A percentile compares a stretch with the other conserved stretches of the same genome.
phyloP scores from a whole-genome alignment of 306 rosid species.

The Rubus idaeus region DNA sequence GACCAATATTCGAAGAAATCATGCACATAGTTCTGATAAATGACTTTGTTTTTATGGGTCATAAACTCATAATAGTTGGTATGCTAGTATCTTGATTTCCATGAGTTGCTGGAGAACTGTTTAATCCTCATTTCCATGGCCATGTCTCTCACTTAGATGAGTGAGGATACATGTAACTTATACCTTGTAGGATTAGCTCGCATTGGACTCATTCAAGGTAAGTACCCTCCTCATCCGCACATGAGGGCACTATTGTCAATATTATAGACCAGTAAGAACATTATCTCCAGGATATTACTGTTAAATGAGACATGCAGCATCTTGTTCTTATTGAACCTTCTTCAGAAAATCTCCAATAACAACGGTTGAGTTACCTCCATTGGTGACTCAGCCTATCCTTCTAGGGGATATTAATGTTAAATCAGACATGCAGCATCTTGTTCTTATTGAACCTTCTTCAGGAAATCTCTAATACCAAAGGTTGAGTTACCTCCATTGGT shows the following conservation, averaged over 20 bases:
- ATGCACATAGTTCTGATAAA: neutral
- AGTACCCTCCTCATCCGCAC: neutral
- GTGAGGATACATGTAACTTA: neutral
- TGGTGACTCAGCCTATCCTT: neutral
- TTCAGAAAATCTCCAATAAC: neutral
- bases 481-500: neutral
- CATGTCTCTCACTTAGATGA: neutral
- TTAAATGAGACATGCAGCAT: neutral
- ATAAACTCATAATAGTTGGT: neutral
- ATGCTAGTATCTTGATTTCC: neutral
- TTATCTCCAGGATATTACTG: neutral
- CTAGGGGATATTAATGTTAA: neutral
- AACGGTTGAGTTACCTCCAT: neutral
- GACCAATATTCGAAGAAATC: neutral
- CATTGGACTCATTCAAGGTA: neutral
- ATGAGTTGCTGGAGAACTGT: neutral
- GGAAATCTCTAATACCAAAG: neutral
- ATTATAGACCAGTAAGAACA: neutral
- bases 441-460: neutral
- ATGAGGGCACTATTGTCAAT: neutral
- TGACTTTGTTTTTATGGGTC: neutral
- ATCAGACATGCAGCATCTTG: neutral
- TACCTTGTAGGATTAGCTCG: neutral
- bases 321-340: neutral
- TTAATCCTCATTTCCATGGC: conserved; percentile 2